Base-by-base conservation (phyloP, 306 rosid genomes). In the Mimosa pudica region DNA sequence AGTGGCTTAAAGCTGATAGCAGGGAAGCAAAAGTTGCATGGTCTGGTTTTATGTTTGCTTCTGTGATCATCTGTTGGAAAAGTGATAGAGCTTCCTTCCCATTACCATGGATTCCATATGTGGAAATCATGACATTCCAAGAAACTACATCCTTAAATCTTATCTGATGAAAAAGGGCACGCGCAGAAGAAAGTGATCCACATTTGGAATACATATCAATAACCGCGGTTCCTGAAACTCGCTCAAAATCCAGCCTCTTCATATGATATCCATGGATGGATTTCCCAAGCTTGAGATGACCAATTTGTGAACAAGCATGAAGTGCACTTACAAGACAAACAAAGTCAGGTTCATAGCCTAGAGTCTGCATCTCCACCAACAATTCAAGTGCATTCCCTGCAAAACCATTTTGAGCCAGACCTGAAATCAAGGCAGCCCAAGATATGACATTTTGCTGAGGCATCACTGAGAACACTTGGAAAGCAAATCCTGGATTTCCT, bases 171-270 rank as follows among this genome's bases (percentile, higher is more conserved):
- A 88, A 88, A 38, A 86, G 68, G 46, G 86, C 32, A 36, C 77
- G 77, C 2, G 88, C 89, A 57, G 58, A 30, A 67, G 84, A 77
- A 75, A 86, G 79, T 17, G 84, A 47, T 70, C 89, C 89, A 17
- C 88, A 88, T 80, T 88, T 86, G 33, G 89, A 84, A 69, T 86
- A 86, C 89, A 82, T 84, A 74, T 84, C 88, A 71, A 86, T 81
- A 4, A 80, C 63, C 42, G 89, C 87, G 60, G 88, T 88, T 62
- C 86, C 84, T 10, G 79, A 71, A 65, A 88, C 83, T 74, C 67
- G 52, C 38, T 77, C 79, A 47, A 82, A 60, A 71, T 77, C 82
- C 18, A 49, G 73, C 73, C 84, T 79, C 81, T 51, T 86, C n/a
- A 73, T 30, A 14, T 80, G 71, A 77, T 79, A 86, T 17, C 82